Evolutionary conservation across 2,329 filamentous ascomycete genomes (phyloP).

Genomic region (Trichoderma sp.): DNA sequence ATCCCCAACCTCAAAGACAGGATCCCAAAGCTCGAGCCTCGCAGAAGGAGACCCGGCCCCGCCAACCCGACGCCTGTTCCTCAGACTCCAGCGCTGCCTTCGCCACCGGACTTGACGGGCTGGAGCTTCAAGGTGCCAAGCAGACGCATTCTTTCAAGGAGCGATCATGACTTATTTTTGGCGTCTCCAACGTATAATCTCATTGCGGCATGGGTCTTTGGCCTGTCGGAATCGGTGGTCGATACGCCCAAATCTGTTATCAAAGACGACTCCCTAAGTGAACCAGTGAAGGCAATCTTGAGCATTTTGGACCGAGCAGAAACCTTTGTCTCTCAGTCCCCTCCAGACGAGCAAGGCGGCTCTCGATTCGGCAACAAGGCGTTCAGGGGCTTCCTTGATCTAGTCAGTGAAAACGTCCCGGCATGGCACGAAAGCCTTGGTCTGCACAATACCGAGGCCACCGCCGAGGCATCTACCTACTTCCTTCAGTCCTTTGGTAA

Average conservation of each 20-base stretch:
- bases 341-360: slow-evolving; percentile 82
- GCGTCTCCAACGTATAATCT: slow-evolving; percentile 75
- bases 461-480: slow-evolving; percentile 77
- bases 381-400: slow-evolving; percentile 81
- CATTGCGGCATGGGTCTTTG: slow-evolving; percentile 83
- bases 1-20: slow-evolving; percentile 52
- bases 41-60: slow-evolving; percentile 56
- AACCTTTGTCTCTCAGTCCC: slow-evolving; percentile 67
- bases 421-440: slow-evolving; percentile 69
- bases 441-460: slow-evolving; percentile 55
- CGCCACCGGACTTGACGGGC: slow-evolving; percentile 64
- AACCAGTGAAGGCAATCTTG: slow-evolving; percentile 66
- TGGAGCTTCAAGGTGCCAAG: slow-evolving; percentile 69
- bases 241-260: slow-evolving; percentile 69
- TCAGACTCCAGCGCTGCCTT: slow-evolving; percentile 72
- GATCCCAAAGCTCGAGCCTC: slow-evolving; percentile 70
- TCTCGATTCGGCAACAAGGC: slow-evolving; percentile 94
- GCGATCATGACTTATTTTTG: slow-evolving; percentile 82
- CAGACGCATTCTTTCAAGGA: slow-evolving; percentile 77
- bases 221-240: slow-evolving; percentile 78
- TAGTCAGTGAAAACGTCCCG: slow-evolving; percentile 58
- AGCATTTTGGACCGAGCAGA: slow-evolving; percentile 72
- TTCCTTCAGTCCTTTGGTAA: slow-evolving; percentile 85
- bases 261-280: slow-evolving; percentile 59
- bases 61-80: slow-evolving; percentile 68